phyloP scores from a whole-genome alignment of 1,139 yeast species.

The Candida freyschussii region DNA sequence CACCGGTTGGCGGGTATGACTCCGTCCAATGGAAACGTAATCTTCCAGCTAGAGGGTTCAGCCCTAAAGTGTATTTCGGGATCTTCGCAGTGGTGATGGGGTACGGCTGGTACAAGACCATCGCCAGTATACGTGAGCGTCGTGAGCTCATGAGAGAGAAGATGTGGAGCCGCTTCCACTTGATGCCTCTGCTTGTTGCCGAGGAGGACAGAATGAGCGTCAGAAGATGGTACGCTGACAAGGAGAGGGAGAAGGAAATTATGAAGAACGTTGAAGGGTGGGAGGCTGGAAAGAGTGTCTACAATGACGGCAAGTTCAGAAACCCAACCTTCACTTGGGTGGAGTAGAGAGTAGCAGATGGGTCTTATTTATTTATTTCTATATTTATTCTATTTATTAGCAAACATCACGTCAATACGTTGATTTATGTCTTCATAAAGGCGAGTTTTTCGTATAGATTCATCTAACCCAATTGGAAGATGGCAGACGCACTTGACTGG shows the following conservation, averaged over 20 bases:
- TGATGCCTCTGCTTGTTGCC: slow-evolving; percentile 73
- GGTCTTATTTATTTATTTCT: slow-evolving; percentile 4
- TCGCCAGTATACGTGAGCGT: slow-evolving; percentile 69
- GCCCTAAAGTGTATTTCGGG: slow-evolving; percentile 68
- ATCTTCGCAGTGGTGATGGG: slow-evolving; percentile 59
- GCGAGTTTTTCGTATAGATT: too few species aligned
- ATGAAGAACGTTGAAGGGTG: slow-evolving; percentile 57
- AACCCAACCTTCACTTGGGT: slow-evolving; percentile 20
- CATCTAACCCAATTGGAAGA: too few species aligned
- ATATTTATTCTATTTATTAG: slow-evolving; percentile 10
- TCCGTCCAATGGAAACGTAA: slow-evolving; percentile 89
- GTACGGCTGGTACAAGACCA: slow-evolving; percentile 67
- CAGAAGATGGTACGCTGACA: slow-evolving; percentile 64
- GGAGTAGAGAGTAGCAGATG: slow-evolving; percentile 7
- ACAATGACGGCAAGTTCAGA: slow-evolving; percentile 34
- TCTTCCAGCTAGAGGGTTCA: slow-evolving; percentile 78
- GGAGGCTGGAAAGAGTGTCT: slow-evolving; percentile 46
- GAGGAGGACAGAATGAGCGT: slow-evolving; percentile 79
- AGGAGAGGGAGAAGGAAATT: slow-evolving; percentile 62
- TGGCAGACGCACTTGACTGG: too few species aligned
- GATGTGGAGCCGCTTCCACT: slow-evolving; percentile 69
- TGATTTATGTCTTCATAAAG: too few species aligned
- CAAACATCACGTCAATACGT: too few species aligned
- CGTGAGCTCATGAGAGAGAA: slow-evolving; percentile 74
- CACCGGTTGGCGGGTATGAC: slow-evolving; percentile 84